phyloP scores from a whole-genome alignment of 139 green algal genomes.

The Coelastrella sp. region DNA sequence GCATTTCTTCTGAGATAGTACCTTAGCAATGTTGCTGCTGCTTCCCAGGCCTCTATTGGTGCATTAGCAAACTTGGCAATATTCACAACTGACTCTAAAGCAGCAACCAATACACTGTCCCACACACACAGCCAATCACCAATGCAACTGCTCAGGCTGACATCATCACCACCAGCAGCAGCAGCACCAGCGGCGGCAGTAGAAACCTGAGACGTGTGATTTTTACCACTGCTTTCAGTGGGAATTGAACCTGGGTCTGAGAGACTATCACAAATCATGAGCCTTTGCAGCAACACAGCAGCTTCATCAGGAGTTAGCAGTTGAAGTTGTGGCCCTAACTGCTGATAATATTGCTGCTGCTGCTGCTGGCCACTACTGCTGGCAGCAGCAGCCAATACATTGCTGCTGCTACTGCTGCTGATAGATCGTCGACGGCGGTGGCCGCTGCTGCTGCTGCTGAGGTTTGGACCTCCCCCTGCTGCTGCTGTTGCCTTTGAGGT shows the following conservation, averaged over 20 bases:
- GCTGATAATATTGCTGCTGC: conserved; percentile 13
- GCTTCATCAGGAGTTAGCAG: not conserved
- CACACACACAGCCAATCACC: conserved; percentile 7
- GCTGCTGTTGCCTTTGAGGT: conserved; percentile 9
- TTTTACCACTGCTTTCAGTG: not conserved
- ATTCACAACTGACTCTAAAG: conserved; percentile 48
- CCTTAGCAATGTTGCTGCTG: conserved; percentile 74
- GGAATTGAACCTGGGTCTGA: not conserved
- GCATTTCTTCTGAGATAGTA: not conserved
- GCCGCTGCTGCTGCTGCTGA: conserved; percentile 38
- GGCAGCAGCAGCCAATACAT: conserved; percentile 38
- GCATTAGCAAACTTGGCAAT: conserved; percentile 47
- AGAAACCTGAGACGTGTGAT: too few species aligned
- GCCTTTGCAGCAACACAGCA: not conserved
- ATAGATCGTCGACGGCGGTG: not conserved
- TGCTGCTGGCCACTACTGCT: conserved; percentile 18
- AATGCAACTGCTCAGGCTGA: too few species aligned
- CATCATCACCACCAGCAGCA: conserved; percentile 2
- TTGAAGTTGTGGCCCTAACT: conserved; percentile 3
- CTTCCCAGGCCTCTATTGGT: conserved; percentile 79
- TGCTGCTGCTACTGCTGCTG: too few species aligned
- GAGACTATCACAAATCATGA: not conserved
- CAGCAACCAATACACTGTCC: conserved; percentile 26
- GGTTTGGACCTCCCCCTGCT: too few species aligned
- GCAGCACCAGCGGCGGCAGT: not conserved